Evolutionary conservation across 1,139 yeast species (phyloP).

Genomic region (Pichia sp.): DNA sequence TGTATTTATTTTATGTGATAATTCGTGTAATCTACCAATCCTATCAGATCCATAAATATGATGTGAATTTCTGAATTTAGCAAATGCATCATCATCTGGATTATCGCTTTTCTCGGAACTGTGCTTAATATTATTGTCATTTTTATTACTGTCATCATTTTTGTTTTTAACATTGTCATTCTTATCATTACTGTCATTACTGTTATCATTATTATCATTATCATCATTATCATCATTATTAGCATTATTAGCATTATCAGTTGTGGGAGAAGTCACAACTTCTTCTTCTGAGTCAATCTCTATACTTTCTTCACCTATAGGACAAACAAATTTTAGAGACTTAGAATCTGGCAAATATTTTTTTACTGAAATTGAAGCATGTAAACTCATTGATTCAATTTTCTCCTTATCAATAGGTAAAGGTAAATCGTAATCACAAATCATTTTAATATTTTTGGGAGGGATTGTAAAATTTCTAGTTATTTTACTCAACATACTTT

Average conservation of each 20-base stretch:
- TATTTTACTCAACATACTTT: conserved; percentile 20
- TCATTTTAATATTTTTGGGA: conserved; percentile 30
- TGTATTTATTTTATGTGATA: background rate
- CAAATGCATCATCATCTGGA: too few relatives aligned
- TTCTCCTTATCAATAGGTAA: conserved; percentile 35
- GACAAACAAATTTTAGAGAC: conserved; percentile 23
- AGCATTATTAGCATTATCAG: background rate
- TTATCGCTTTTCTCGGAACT: too few relatives aligned
- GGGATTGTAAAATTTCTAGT: conserved; percentile 29
- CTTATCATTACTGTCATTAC: background rate
- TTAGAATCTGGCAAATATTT: conserved; percentile 33
- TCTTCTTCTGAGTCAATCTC: background rate
- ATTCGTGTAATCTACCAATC: background rate
- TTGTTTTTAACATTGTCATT: too few relatives aligned
- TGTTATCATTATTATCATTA: background rate
- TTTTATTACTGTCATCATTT: background rate
- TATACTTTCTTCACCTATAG: conserved; percentile 12
- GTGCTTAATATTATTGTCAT: too few relatives aligned
- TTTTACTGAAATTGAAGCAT: conserved; percentile 31
- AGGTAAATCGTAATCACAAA: conserved; percentile 36
- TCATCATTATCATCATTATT: background rate
- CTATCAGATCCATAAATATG: too few relatives aligned
- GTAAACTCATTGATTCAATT: conserved; percentile 33
- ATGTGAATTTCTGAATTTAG: too few relatives aligned
- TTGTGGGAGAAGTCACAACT: too few relatives aligned